A percentile compares a stretch with the other conserved stretches of the same genome.
Evolutionary conservation across 2,329 filamentous ascomycete species (phyloP).

Genomic region (Alternaria ethzedia): DNA sequence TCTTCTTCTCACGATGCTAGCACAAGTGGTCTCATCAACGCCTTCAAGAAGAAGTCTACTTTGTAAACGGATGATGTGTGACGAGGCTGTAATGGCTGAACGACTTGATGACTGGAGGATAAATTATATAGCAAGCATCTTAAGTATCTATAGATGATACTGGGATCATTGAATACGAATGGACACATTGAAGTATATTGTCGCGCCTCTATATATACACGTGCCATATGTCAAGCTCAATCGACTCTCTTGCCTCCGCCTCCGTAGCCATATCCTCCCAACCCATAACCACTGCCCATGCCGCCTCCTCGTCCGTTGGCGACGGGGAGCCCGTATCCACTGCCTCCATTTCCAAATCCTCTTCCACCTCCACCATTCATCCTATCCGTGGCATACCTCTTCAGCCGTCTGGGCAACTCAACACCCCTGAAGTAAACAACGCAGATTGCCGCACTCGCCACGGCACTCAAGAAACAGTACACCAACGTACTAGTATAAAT

Average conservation of each 20-base stretch:
- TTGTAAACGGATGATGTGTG: conserved; percentile 25
- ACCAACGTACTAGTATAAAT: conserved; percentile 57
- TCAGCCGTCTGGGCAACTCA: conserved; percentile 58
- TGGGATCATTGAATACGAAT: conserved; percentile 10
- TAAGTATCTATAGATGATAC: conserved; percentile 5
- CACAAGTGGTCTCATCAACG: conserved; percentile 86
- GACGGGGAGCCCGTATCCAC: conserved; percentile 41
- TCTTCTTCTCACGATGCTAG: conserved; percentile 80
- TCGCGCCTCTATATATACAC: background rate
- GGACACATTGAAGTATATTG: background rate
- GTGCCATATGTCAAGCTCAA: conserved; percentile 11
- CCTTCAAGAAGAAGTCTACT: conserved; percentile 81
- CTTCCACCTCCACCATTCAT: conserved; percentile 46
- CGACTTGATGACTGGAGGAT: conserved; percentile 13
- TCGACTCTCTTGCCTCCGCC: conserved; percentile 52
- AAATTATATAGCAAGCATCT: conserved; percentile 7
- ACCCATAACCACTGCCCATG: conserved; percentile 49
- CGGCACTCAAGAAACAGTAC: conserved; percentile 57
- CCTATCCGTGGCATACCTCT: conserved; percentile 64
- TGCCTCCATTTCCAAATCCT: conserved; percentile 42
- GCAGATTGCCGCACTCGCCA: conserved; percentile 57
- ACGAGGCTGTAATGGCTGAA: conserved; percentile 14
- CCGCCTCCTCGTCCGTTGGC: conserved; percentile 45
- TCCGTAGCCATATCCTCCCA: conserved; percentile 54
- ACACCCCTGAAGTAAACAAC: conserved; percentile 62